Base-by-base conservation (phyloP, 768 basidiomycete species). In the Mycena albidolilacea region DNA sequence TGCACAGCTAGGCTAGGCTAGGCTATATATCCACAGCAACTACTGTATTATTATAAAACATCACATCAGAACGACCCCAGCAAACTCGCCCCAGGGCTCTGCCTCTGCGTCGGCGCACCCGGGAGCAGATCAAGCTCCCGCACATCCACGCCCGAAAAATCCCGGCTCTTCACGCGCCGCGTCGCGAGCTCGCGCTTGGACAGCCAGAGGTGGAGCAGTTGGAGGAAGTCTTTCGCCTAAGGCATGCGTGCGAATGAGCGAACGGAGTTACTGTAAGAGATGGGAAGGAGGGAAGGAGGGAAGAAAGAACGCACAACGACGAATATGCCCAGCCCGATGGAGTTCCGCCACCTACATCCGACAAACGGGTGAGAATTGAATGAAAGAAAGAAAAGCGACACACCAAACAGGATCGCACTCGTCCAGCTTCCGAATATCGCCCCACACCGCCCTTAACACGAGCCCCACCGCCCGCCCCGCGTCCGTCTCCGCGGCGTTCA, bases 401-500 rank as follows among this genome's bases (percentile, higher is more conserved):
- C 66, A 91, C 93, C 93, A 95, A 17, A 94, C 91, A 15, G 93
- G 93, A 79, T 94, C 93, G 55, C 87, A 86, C 74, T 90, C 89
- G 5, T 87, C 85, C 90, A 92, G 92, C n/a, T 86, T 85, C 62
- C 86, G 85, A 30, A 89, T 88, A 30, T 90, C 91, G 19, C 88
- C 86, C 84, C 87, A 87, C 0, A 89, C 83, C 9, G 89, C 83
- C 43, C 84, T 83, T 74, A 90, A 76, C 0, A 87, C 84, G 64
- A 89, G 69, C 70, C 77, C 80, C 8, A 84, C 19, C 10, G 79
- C 78, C 41, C 80, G 67, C 23, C 79, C 79, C 5, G 84, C 48
- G 61, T 83, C 55, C 62, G 64, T 41, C 75, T 61, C 69, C 60
- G 44, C 52, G 41, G 44, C 52, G 41, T 54, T 72, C 62, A 71